Base-by-base conservation (phyloP, 139 green algal genomes). In the Chlamydomonas applanata region DNA sequence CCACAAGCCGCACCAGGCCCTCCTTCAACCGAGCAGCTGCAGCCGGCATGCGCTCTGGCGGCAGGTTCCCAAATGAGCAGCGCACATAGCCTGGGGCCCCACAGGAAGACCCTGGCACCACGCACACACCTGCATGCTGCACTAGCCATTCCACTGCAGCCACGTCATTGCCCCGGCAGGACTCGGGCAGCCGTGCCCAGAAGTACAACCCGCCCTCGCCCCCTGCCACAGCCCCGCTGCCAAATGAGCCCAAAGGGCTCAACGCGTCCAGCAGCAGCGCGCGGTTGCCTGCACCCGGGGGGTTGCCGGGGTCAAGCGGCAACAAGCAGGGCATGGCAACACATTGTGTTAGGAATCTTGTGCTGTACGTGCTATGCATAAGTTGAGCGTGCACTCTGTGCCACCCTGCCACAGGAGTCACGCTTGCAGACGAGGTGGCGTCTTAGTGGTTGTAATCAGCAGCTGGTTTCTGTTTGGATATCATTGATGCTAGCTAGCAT, bases 181-280 rank as follows among this genome's bases (percentile, higher is more conserved):
- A 66, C 40, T 49, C 40, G 40, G 95, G 95, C 64, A 98, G 88
- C 66, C 84, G 88, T 0, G 83, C 91, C 81, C 84, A 97, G 1
- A 95, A 75, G 80, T 98, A 98, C 73, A 98, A 97, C 11, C 92
- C 95, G 0, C 94, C 78, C 78, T 57, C 60, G 74, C 57, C 94
- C 87, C 52, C 94, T 84, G 24, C 45, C 17, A 45, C 34, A 40
- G 44, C 24, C 35, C 65, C 86, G 3, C 89, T 87, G 14, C 86
- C 88, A 40, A 64, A 79, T 19, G 97, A 73, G 34, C 74, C 83
- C 56, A 96, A 68, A 2, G 90, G 91, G 1, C 78, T 74, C 52
- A 98, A 75, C 17, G 93, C 94, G 20, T 91, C 78, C 2, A 87
- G 45, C 1, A 94, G 56, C 25, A 73, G 66, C 14, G 65, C 73